A percentile compares a stretch with the other conserved stretches of the same genome.
Conservation (phyloP, 331 rosid species). For the Ulmus americana region DNA sequence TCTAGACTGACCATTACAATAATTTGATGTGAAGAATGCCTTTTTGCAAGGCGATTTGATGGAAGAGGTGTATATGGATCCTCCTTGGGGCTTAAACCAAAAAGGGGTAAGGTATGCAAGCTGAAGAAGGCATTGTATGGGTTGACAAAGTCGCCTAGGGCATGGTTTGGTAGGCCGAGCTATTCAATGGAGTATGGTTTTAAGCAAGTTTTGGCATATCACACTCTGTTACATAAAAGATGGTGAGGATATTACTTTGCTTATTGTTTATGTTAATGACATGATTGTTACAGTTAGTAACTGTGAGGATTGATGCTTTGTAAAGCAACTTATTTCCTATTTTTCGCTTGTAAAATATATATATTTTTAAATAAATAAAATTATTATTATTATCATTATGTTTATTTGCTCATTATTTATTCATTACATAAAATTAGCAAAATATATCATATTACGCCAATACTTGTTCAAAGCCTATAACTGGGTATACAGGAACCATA, state of each 20-base stretch:
- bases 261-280: not conserved
- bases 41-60: not conserved
- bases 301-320: not conserved
- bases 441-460: too few relatives aligned
- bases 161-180: not conserved
- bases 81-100: not conserved
- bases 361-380: too few relatives aligned
- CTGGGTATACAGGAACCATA: too few relatives aligned
- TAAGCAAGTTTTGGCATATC: not conserved
- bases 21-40: not conserved
- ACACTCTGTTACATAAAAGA: not conserved
- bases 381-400: too few relatives aligned
- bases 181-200: not conserved
- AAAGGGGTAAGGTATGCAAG: not conserved
- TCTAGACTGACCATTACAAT: not conserved
- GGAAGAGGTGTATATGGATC: not conserved
- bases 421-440: too few relatives aligned
- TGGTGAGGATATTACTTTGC: not conserved
- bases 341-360: too few relatives aligned
- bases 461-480: too few relatives aligned
- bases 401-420: too few relatives aligned
- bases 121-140: not conserved
- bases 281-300: not conserved
- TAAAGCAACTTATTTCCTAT: too few relatives aligned
- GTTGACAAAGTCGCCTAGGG: not conserved